These are phyloP conservation scores for Sistotremastrum niveocremeum DNA, from an alignment of 768 basidiomycete genomes.

Conservation along the genomic window DNA sequence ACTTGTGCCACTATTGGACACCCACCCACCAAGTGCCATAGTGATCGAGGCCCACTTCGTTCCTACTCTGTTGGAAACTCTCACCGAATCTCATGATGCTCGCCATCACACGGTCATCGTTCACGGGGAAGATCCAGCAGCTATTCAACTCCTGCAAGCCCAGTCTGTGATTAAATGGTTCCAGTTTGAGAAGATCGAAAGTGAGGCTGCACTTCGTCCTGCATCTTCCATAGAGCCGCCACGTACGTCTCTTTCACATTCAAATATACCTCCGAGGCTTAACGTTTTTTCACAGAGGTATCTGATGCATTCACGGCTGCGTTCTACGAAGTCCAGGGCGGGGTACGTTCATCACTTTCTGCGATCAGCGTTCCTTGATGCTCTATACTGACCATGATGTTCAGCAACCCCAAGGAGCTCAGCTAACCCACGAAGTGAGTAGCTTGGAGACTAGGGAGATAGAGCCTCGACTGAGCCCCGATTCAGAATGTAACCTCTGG, in stretches of 20 bases:
- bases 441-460: not conserved
- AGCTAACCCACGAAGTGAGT: constrained; percentile 53
- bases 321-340: constrained; percentile 37
- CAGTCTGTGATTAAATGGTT: too few relatives aligned
- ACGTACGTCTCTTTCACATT: too few relatives aligned
- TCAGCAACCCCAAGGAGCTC: constrained; percentile 44
- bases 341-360: constrained; percentile 6
- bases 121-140: constrained; percentile 39
- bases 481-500: constrained; percentile 68
- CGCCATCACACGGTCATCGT: constrained; percentile 50
- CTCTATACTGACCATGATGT: constrained; percentile 2
- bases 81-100: constrained; percentile 44
- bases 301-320: constrained; percentile 55
- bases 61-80: constrained; percentile 53
- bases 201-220: too few relatives aligned
- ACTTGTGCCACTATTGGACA: constrained; percentile 50
- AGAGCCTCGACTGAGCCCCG: not conserved
- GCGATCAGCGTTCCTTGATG: not conserved
- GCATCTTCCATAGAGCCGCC: too few relatives aligned
- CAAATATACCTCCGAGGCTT: not conserved
- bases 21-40: constrained; percentile 58
- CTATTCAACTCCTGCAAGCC: too few relatives aligned
- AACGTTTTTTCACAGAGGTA: constrained; percentile 27
- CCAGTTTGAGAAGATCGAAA: too few relatives aligned
- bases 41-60: constrained; percentile 57